phyloP scores from a whole-genome alignment of 2,329 filamentous ascomycete genomes.

The Emericellopsis cladophorae region DNA sequence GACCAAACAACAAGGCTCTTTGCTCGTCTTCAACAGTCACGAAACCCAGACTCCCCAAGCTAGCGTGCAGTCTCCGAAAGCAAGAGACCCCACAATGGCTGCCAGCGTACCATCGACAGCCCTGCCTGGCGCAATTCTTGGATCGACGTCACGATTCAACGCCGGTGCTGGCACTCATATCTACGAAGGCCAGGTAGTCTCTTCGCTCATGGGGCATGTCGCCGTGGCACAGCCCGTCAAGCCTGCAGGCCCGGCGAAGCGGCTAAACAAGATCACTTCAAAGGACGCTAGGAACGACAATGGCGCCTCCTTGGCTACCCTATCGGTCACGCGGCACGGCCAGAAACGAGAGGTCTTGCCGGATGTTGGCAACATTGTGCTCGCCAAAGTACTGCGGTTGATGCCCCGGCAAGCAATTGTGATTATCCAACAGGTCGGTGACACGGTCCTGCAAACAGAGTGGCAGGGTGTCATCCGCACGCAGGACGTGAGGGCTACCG shows the following conservation, averaged over 20 bases:
- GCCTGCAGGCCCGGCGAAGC: conserved; percentile 39
- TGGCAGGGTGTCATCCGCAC: conserved; percentile 77
- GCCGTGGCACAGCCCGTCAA: conserved; percentile 35
- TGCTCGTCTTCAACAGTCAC: too few relatives aligned
- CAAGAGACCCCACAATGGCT: conserved; percentile 11
- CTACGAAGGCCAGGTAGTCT: conserved; percentile 59
- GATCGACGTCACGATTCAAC: conserved; percentile 49
- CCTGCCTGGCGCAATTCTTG: conserved; percentile 74
- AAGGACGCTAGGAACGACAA: neutral
- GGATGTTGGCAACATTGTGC: conserved; percentile 65
- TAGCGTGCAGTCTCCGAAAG: too few relatives aligned
- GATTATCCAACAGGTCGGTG: conserved; percentile 72
- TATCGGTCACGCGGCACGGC: conserved; percentile 40
- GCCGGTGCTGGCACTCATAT: conserved; percentile 79
- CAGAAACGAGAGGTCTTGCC: conserved; percentile 62
- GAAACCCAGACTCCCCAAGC: too few relatives aligned
- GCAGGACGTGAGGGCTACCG: conserved; percentile 87
- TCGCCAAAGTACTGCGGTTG: conserved; percentile 77
- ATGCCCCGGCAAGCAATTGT: conserved; percentile 76
- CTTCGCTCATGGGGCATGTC: conserved; percentile 70
- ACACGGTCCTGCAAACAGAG: conserved; percentile 59
- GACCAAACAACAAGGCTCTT: too few relatives aligned
- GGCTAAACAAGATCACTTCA: conserved; percentile 42
- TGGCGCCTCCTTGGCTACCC: conserved; percentile 30
- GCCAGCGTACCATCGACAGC: conserved; percentile 39